A percentile compares a stretch with the other conserved stretches of the same genome.
Conservation (phyloP, 2,329 filamentous ascomycete species). For the Trichoderma sp. region DNA sequence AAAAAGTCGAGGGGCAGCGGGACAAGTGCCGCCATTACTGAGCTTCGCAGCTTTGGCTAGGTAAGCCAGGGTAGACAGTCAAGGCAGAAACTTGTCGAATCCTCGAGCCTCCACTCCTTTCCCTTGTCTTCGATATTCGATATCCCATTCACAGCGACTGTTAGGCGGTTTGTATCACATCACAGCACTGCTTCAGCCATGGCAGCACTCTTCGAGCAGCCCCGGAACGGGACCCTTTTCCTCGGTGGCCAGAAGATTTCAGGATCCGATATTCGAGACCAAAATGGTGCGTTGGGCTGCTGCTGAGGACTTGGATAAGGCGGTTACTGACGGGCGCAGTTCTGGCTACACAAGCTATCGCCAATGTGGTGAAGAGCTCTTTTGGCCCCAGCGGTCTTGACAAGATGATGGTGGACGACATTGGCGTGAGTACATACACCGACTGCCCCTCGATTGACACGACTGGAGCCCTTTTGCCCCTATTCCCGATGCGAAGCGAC, state of each 20-base stretch:
- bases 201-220: constrained; percentile 95
- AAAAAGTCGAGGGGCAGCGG: constrained; percentile 31
- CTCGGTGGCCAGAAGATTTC: constrained; percentile 97
- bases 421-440: constrained; percentile 63
- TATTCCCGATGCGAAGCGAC: neutral
- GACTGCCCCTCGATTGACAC: neutral
- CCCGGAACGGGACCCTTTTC: constrained; percentile 93
- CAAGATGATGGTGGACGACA: constrained; percentile 99
- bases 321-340: constrained; percentile 51
- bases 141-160: constrained; percentile 3
- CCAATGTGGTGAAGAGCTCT: constrained; percentile 98
- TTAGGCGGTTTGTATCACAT: constrained; percentile 7
- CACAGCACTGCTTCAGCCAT: constrained; percentile 49
- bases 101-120: constrained; percentile 15
- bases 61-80: constrained; percentile 17
- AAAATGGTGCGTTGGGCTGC: constrained; percentile 65
- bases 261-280: constrained; percentile 91
- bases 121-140: neutral
- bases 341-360: constrained; percentile 90
- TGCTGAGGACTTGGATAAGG: constrained; percentile 18
- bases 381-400: constrained; percentile 96
- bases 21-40: constrained; percentile 20
- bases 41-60: constrained; percentile 22
- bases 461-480: constrained; percentile 9
- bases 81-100: constrained; percentile 20